Evolutionary conservation across 2,329 filamentous ascomycete genomes (phyloP), one percentile per base, ranked within the genome.

Genomic region (Cladophialophora carrionii): DNA sequence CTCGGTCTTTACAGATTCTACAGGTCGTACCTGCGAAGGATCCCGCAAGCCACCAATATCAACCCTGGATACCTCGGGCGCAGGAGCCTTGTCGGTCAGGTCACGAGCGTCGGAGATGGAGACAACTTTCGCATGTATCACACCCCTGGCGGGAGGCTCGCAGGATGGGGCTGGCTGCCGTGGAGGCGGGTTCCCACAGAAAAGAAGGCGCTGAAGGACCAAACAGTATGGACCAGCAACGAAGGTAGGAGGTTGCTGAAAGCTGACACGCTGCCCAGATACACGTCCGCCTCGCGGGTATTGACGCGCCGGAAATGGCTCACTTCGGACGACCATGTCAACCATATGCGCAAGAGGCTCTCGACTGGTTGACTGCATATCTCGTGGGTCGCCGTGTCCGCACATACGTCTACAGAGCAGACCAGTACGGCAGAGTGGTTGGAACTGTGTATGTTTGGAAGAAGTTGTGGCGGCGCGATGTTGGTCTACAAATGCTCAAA

Each of bases 61-160:
- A 87, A 87, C 55, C 90, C 91, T 1, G 81, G 82, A 10, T 89
- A 88, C 74, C 94, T 94, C 75, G 65, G 70, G 17, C 87, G 90
- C 53, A 85, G 90, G 71, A 93, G 87, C 71, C 75, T 99, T 49
- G 90, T 94, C 72, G 95, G 95, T 14, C 85, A 85, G 67, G 95
- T 98, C 49, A 97, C 94, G 12, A 92, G 90, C 71, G 95, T 99
- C 26, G 95, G 96, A 49, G 95, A 99, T 82, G 96, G 92, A 3
- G 95, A 99, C 78, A 94, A 94, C 75, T 97, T 99, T 76, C 90
- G 95, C 71, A 77, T 99, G 55, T 99, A 90, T 76, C 95, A 99
- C 77, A 98, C 92, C 0, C 95, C 95, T 0, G 94, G 94, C n/a
- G 95, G 95, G 10, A 84, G 88, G 70, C 77, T 93, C 58, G 84